Evolutionary conservation across 2,329 filamentous ascomycete species (phyloP).

Genomic region (Exophiala alcalophila): DNA sequence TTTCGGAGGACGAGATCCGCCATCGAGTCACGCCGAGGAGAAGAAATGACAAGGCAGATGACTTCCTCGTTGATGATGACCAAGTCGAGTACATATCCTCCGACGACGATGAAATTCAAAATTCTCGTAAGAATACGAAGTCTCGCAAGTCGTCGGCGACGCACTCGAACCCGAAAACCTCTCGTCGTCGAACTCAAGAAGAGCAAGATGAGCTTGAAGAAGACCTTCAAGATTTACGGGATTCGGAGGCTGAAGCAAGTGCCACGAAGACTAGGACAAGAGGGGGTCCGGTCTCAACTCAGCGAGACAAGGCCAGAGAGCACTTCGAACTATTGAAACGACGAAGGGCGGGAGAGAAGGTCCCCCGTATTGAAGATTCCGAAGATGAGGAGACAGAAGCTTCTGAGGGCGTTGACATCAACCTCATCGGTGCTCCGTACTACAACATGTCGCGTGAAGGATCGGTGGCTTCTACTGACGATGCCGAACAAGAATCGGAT

Average conservation of each 20-base stretch:
- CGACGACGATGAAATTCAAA: conserved; percentile 6
- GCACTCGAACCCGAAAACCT: conserved; percentile 7
- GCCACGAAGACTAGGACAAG: conserved; percentile 43
- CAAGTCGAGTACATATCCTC: conserved; percentile 27
- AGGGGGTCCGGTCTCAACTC: conserved; percentile 39
- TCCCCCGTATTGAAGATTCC: conserved; percentile 32
- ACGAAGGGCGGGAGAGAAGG: conserved; percentile 42
- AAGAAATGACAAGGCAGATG: conserved; percentile 32
- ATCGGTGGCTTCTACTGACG: conserved; percentile 13
- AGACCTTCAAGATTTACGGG: conserved; percentile 45
- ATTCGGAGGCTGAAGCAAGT: conserved; percentile 38
- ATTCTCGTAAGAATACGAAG: background rate
- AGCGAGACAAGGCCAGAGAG: conserved; percentile 39
- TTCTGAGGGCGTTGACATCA: conserved; percentile 28
- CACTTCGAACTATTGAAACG: conserved; percentile 45
- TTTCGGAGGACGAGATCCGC: conserved; percentile 19
- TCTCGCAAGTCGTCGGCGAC: conserved; percentile 1
- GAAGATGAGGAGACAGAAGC: conserved; percentile 31
- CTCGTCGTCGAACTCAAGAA: conserved; percentile 26
- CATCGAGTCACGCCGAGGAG: conserved; percentile 29
- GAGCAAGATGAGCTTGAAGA: conserved; percentile 44
- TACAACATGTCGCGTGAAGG: conserved; percentile 1
- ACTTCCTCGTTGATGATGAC: conserved; percentile 32
- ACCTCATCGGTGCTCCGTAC: conserved; percentile 20
- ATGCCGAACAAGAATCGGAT: conserved; percentile 21